A percentile compares a stretch with the other conserved stretches of the same genome.
Evolutionary conservation across 306 rosid species (phyloP).

Genomic region (Spatholobus suberectus): DNA sequence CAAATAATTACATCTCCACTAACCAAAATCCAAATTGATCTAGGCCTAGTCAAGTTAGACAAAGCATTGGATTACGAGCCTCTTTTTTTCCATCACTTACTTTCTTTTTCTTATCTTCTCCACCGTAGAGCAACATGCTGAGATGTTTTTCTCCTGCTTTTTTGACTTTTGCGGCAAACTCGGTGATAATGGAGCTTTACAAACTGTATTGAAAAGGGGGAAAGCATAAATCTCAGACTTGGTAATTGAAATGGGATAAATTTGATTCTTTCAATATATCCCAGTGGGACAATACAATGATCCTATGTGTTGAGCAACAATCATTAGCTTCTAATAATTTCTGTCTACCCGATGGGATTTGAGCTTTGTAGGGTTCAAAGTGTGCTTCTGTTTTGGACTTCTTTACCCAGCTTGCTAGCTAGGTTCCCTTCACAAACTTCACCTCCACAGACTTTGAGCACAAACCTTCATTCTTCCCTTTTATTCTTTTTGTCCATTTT

Average conservation of each 20-base stretch:
- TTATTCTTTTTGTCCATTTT: not conserved
- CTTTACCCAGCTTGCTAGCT: slow-evolving; percentile 19
- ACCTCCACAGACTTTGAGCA: not conserved
- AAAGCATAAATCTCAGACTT: slow-evolving; percentile 54
- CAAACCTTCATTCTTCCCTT: slow-evolving; percentile 1
- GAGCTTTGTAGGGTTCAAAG: slow-evolving; percentile 40
- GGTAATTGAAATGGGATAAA: slow-evolving; percentile 54
- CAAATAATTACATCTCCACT: slow-evolving; percentile 52
- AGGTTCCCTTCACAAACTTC: not conserved
- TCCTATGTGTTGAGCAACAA: slow-evolving; percentile 52
- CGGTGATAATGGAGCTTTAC: slow-evolving; percentile 67
- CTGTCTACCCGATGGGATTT: slow-evolving; percentile 46
- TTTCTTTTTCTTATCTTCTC: slow-evolving; percentile 52
- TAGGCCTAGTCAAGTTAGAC: slow-evolving; percentile 45
- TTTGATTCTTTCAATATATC: slow-evolving; percentile 60
- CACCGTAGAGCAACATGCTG: slow-evolving; percentile 57
- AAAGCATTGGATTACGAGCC: slow-evolving; percentile 60
- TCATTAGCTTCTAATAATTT: slow-evolving; percentile 50
- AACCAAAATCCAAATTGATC: slow-evolving; percentile 10
- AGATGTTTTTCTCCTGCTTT: slow-evolving; percentile 55
- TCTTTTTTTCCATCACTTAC: slow-evolving; percentile 37
- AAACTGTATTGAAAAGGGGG: slow-evolving; percentile 49
- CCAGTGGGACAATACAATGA: slow-evolving; percentile 49
- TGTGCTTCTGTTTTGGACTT: slow-evolving; percentile 43
- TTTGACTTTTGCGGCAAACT: slow-evolving; percentile 75